Base-by-base conservation (phyloP, 345 rosid species). In the Dimocarpus longan region DNA sequence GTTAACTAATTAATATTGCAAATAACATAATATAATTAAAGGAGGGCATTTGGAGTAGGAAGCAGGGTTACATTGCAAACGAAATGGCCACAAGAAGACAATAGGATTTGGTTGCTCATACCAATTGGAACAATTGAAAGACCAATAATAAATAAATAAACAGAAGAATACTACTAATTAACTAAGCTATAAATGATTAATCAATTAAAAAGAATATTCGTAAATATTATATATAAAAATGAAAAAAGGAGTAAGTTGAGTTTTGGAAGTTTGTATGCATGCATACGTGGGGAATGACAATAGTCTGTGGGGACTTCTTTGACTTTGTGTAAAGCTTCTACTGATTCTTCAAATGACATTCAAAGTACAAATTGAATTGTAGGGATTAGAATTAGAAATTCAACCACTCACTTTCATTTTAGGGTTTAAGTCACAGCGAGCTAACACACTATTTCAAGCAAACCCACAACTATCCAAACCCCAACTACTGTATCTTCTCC, bases 361-460 rank as follows among this genome's bases (percentile, higher is more conserved):
- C 56, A 13, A 50, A 50, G 56, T 50, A 50, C 56, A 50, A 50
- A 48, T 12, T 48, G 16, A 3, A 48, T 57, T 57, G n/a, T 46
- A 7, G 18, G 1, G 18, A 16, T 6, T 54, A 5, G 16, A n/a
- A 19, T 60, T 70, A 82, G 86, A 11, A 86, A 82, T 62, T 65
- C 81, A 81, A 86, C 87, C 39, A 73, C 80, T 84, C 86, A 37
- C 85, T 86, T 88, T 86, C 83, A 65, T 21, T 15, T n/a, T 2
- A 75, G 43, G 78, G 79, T 39, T 66, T 71, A 56, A 73, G 68
- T 82, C 73, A 64, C 56, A 74, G 4, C 48, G 62, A 83, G 84
- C 88, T 78, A 86, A 82, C 67, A 69, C 89, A 82, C 85, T 44
- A 68, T 18, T 74, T 37, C 80, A 85, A 76, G 83, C 81, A 72